phyloP scores from a whole-genome alignment of 805 yeast genomes.

The Candida incommunis region DNA sequence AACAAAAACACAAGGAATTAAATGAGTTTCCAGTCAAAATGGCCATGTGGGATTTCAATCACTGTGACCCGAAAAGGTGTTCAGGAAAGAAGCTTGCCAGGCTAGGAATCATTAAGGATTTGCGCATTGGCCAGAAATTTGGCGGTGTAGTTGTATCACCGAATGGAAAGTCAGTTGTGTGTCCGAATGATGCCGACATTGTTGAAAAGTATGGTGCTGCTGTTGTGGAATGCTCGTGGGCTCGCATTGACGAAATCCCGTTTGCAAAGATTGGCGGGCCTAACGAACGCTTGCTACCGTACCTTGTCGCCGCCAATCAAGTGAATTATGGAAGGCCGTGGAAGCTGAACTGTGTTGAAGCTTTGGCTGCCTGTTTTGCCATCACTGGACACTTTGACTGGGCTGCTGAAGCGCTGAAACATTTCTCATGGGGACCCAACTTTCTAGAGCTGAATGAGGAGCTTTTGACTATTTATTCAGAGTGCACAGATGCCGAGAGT shows the following conservation, averaged over 20 bases:
- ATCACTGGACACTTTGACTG: slow-evolving; percentile 83
- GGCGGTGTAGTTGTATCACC: slow-evolving; percentile 88
- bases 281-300: slow-evolving; percentile 76
- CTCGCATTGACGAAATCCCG: slow-evolving; percentile 93
- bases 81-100: slow-evolving; percentile 90
- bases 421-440: slow-evolving; percentile 90
- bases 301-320: slow-evolving; percentile 89
- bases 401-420: slow-evolving; percentile 63
- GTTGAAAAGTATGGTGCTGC: slow-evolving; percentile 84
- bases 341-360: slow-evolving; percentile 93
- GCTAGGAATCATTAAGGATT: slow-evolving; percentile 61
- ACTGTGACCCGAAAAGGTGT: slow-evolving; percentile 96
- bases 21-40: slow-evolving; percentile 59
- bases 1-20: background rate
- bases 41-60: slow-evolving; percentile 98
- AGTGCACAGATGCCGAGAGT: slow-evolving; percentile 70
- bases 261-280: slow-evolving; percentile 84
- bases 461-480: slow-evolving; percentile 54
- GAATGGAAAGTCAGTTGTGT: slow-evolving; percentile 77
- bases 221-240: slow-evolving; percentile 98
- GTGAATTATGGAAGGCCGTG: slow-evolving; percentile 96
- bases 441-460: slow-evolving; percentile 75
- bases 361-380: slow-evolving; percentile 92
- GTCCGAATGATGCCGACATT: slow-evolving; percentile 69
- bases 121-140: slow-evolving; percentile 88